Evolutionary conservation across 208 protist species (phyloP), one percentile per base, ranked within the genome.

Genomic region (Trypanosoma mega): DNA sequence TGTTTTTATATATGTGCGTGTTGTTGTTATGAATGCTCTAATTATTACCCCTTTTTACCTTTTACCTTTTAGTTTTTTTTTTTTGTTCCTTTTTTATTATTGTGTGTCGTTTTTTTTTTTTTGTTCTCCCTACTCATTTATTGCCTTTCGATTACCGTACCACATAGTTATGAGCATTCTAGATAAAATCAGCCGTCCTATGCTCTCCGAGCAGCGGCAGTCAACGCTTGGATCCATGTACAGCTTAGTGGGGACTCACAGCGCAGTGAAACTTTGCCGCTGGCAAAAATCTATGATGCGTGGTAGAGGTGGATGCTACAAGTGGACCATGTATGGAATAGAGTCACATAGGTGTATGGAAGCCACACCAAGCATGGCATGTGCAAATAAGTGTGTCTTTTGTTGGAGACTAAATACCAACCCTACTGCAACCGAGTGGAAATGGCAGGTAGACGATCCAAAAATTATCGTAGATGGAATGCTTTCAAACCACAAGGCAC

Each of bases 251-350:
- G 97, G 96, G 9, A 91, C 80, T 12, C 97, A 99, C 79, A 97
- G 86, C 44, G 97, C 96, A 2, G 96, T 98, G 36, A 98, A 99
- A 76, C 73, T 98, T 36, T 99, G 96, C 71, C 78, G 97, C 12
- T 99, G 97, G 97, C 98, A 98, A 43, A 98, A 98, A 79, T 93
- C 94, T 23, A 98, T 98, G 93, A 81, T 99, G 72, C 87, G 97
- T 7, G 97, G 96, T 8, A 63, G 97, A 5, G 97, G 97, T 31
- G 96, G 97, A 1, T 98, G 96, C 75, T 99, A 98, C 82, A 99
- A 99, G 74, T 97, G 98, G 85, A 98, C 95, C 5, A 98, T 98
- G 84, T 98, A 99, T 72, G 97, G 97, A 57, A 98, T 99, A 63
- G 55, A 74, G 41, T 94, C 81, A 2, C 96, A 98, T 68, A 87